These are phyloP conservation scores for Byssochlamys sp. DNA, from an alignment of 2,329 filamentous ascomycete genomes.

Conservation along the genomic window DNA sequence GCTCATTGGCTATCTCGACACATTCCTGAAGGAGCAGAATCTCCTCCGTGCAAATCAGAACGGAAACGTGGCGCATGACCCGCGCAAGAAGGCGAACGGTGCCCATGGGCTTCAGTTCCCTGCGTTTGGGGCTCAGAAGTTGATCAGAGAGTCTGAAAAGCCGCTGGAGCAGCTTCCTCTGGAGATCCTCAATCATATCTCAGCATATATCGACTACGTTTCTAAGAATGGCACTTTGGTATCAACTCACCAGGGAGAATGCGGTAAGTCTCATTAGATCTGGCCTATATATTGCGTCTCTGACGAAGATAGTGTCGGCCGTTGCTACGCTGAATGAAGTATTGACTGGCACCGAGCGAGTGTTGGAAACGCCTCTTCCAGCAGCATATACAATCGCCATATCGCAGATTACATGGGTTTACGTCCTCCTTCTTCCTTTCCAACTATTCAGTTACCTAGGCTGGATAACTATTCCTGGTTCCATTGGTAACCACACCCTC, in stretches of 20 bases:
- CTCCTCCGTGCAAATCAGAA: constrained; percentile 38
- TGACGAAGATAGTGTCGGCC: constrained; percentile 41
- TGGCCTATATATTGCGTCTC: not conserved
- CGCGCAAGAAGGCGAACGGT: constrained; percentile 54
- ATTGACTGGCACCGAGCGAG: constrained; percentile 62
- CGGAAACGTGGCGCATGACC: constrained; percentile 32
- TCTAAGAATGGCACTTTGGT: constrained; percentile 35
- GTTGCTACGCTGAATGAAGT: constrained; percentile 61
- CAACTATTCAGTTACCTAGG: constrained; percentile 56
- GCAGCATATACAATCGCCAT: constrained; percentile 77
- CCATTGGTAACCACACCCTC: constrained; percentile 39
- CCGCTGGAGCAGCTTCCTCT: constrained; percentile 75
- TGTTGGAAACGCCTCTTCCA: constrained; percentile 72
- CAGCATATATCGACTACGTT: constrained; percentile 55
- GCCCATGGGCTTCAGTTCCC: constrained; percentile 69
- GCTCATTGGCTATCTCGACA: constrained; percentile 62
- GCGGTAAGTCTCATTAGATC: constrained; percentile 16
- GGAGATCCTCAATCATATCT: constrained; percentile 67
- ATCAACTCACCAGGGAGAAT: constrained; percentile 29
- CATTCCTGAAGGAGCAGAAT: constrained; percentile 53
- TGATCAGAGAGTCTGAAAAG: constrained; percentile 60
- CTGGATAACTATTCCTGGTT: constrained; percentile 71
- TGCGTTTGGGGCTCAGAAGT: constrained; percentile 66
- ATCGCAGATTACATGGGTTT: constrained; percentile 76
- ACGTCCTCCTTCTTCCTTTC: constrained; percentile 71